These are phyloP conservation scores for Afroboletus lepidellus DNA, from an alignment of 1,284 basidiomycete genomes.

Conservation along the genomic window DNA sequence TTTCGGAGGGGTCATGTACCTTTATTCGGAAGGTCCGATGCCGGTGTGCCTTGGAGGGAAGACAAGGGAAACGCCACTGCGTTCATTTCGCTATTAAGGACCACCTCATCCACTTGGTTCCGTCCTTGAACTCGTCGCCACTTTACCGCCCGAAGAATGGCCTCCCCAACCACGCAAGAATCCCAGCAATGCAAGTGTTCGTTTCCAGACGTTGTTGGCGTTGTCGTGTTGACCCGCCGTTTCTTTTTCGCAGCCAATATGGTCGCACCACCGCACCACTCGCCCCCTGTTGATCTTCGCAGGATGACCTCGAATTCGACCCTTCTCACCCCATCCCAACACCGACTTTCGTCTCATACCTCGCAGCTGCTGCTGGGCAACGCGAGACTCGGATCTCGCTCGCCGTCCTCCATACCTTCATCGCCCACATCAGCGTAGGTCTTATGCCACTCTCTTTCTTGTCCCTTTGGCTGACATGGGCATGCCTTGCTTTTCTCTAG, in stretches of 20 bases:
- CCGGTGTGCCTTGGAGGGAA: constrained; percentile 1
- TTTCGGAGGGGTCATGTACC: constrained; percentile 2
- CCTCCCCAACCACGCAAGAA: constrained; percentile 10
- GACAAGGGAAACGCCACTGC: constrained; percentile 18
- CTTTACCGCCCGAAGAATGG: constrained; percentile 5
- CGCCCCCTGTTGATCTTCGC: constrained; percentile 41
- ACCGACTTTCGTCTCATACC: constrained; percentile 40
- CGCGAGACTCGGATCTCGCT: constrained; percentile 53
- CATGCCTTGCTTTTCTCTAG: constrained; percentile 34
- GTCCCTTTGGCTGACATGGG: constrained; percentile 12
- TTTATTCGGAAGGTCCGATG: background rate
- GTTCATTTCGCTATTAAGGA: constrained; percentile 22
- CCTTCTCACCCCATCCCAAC: constrained; percentile 37
- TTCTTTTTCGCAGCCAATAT: constrained; percentile 13
- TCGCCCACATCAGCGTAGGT: constrained; percentile 71
- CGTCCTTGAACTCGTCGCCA: constrained; percentile 2
- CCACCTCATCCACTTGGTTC: constrained; percentile 15
- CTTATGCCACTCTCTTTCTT: constrained; percentile 12
- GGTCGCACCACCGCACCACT: constrained; percentile 18
- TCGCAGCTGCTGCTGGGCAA: constrained; percentile 42
- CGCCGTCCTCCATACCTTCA: constrained; percentile 68
- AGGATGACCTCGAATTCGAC: constrained; percentile 44
- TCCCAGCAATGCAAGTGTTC: constrained; percentile 18
- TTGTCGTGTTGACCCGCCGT: background rate
- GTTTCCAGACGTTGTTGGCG: background rate